Evolutionary conservation across 305 asterid species (phyloP).

Genomic region (Solanum hybrid): DNA sequence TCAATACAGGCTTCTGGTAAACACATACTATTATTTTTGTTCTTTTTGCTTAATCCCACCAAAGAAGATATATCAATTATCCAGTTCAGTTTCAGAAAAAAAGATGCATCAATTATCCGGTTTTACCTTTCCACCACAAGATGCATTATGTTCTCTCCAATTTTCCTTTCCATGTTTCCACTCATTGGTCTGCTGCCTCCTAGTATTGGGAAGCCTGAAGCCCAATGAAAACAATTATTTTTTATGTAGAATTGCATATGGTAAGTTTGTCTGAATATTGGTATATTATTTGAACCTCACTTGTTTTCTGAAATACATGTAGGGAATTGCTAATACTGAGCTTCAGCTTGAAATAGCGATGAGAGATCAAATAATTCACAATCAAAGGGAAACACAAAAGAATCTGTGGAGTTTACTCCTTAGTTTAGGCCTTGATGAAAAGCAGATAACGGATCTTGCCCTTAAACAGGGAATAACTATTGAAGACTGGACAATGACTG

Average conservation of each 20-base stretch:
- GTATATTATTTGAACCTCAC: neutral
- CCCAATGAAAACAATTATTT: neutral
- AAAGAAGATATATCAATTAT: neutral
- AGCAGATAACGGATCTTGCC: conserved; percentile 58
- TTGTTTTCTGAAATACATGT: conserved; percentile 12
- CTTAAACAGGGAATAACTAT: conserved; percentile 57
- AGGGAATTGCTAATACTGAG: conserved; percentile 87
- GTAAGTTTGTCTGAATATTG: neutral
- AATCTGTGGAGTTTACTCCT: conserved; percentile 65
- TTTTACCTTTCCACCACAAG: neutral
- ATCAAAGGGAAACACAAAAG: conserved; percentile 75
- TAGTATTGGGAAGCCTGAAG: neutral
- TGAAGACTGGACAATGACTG: conserved; percentile 46
- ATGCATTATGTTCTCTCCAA: neutral
- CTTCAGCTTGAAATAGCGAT: conserved; percentile 93
- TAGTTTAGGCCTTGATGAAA: conserved; percentile 77
- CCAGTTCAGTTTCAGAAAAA: neutral
- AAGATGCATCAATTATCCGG: neutral
- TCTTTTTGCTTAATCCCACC: neutral
- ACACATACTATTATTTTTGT: neutral
- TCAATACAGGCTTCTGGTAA: conserved; percentile 93
- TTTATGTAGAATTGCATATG: neutral
- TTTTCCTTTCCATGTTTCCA: neutral
- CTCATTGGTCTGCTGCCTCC: neutral
- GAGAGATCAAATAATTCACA: conserved; percentile 84